These are phyloP conservation scores for Arthrobotrys pseudoclavata DNA, from an alignment of 2,329 filamentous ascomycete species.

Conservation along the genomic window DNA sequence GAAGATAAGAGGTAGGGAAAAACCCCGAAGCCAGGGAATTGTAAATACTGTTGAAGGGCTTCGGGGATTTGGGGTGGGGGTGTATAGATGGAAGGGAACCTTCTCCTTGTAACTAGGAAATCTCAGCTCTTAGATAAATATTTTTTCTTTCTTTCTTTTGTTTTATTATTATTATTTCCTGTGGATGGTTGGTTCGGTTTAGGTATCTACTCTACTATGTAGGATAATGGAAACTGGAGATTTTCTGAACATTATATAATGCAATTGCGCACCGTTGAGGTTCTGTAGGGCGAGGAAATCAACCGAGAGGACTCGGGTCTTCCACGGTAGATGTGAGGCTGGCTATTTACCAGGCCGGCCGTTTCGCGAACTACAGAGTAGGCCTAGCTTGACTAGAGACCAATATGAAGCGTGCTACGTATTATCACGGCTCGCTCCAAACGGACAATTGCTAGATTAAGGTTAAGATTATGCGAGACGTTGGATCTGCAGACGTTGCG, in stretches of 20 bases:
- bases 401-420: no score
- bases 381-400: no score
- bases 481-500: no score
- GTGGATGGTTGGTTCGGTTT: slow-evolving; percentile 1
- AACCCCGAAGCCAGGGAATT: background rate
- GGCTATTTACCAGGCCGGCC: no score
- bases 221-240: background rate
- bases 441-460: no score
- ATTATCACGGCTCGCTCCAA: no score
- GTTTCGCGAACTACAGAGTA: no score
- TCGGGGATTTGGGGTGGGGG: background rate
- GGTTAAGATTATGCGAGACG: no score
- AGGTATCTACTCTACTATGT: background rate
- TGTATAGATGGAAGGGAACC: slow-evolving; percentile 16
- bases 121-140: slow-evolving; percentile 57
- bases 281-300: no score
- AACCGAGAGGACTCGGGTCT: no score
- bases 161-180: slow-evolving; percentile 27
- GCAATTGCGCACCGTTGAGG: no score
- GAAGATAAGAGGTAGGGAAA: background rate
- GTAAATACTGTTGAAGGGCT: slow-evolving; percentile 22
- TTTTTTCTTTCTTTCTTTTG: slow-evolving; percentile 26
- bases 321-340: no score
- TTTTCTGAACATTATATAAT: background rate
- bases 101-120: slow-evolving; percentile 53